Evolutionary conservation across 768 basidiomycete genomes (phyloP), one percentile per base, ranked within the genome.

Genomic region (Paxillus ammoniavirescens): DNA sequence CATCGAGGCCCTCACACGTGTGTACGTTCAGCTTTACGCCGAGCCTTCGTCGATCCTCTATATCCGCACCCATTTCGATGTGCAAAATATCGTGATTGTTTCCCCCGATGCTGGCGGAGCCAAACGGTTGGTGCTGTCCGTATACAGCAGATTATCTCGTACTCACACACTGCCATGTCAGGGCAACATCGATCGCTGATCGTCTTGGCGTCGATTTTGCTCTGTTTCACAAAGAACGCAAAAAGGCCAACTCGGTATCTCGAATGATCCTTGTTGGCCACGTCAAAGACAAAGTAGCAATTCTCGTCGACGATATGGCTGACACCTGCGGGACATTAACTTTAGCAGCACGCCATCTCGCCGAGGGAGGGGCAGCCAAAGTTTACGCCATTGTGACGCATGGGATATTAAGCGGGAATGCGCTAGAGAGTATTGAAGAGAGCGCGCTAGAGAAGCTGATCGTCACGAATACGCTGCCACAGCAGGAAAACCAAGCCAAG

Each of bases 21-120:
- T 17, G 50, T 50, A 3, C 52, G 35, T 37, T 53, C 35, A 93
- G 91, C 84, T 98, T 35, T 98, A 89, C 68, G 94, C 94, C 60
- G 97, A 98, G 71, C 95, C 97, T 17, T 94, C 92, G 47, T 89
- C 91, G 62, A 90, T 96, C 63, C 80, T 91, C 54, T 98, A 98
- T 74, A 96, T 98, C 71, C 91, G 94, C 62, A 86, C 87, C 38
- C 85, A 94, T 70, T 95, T 98, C 72, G 83, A 89, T 57, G 74
- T 93, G 51, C 77, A 81, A 51, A 81, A 95, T 63, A 83, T 96
- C 46, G 90, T 98, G 59, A 96, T 99, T 58, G 97, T 99, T 52
- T 93, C 91, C 45, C 97, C 97, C 18, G 97, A 99, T 73, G 97
- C 97, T 0, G 97, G 97, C 52, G 97, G 97, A 49, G 96, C 97